Evolutionary conservation across 805 yeast genomes (phyloP), one percentile per base, ranked within the genome.

Genomic region (Clavispora asparagi): DNA sequence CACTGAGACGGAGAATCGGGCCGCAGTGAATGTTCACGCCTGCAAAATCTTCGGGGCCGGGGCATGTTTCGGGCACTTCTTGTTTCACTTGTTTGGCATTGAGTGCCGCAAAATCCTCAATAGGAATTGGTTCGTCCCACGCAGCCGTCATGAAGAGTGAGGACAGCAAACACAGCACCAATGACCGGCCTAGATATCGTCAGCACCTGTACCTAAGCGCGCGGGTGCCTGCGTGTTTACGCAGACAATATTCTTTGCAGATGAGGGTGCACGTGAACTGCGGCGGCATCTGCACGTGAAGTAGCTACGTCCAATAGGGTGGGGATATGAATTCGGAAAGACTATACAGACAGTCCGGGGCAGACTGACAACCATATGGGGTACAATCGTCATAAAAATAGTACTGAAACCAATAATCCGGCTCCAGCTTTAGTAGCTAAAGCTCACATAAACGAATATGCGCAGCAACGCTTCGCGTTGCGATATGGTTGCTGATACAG

Each of bases 1-100:
- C 90, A 48, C 81, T 67, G 41, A 84, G 76, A 47, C 94, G 72
- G 41, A 91, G 65, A 28, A 83, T 69, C 0, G 98, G 98, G 1
- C 98, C 98, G 60, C 87, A 82, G 42, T 73, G 67, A 17, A 83
- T 69, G 35, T 76, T 73, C n/a, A 73, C 45, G 7, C 63, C 65
- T n/a, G 56, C 63, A 30, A 63, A 44, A 13, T 59, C 57, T 9
- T 57, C 60, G 2, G 57, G 55, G 9, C 47, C 48, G 2, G 76
- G 76, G 39, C 59, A 51, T 28, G 52, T 44, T 13, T 57, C 57
- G 14, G 75, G 74, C 6, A 62, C 62, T 19, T 56, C 43, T 6
- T 40, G 48, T 14, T 52, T 55, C 37, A 54, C 45, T 23, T 47
- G 41, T 36, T 57, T 51, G 19, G 49, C 39, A 44, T 67, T 67